A percentile compares a stretch with the other conserved stretches of the same genome.
Evolutionary conservation across 2,329 filamentous ascomycete species (phyloP).

Genomic region (Cytospora paraplurivora): DNA sequence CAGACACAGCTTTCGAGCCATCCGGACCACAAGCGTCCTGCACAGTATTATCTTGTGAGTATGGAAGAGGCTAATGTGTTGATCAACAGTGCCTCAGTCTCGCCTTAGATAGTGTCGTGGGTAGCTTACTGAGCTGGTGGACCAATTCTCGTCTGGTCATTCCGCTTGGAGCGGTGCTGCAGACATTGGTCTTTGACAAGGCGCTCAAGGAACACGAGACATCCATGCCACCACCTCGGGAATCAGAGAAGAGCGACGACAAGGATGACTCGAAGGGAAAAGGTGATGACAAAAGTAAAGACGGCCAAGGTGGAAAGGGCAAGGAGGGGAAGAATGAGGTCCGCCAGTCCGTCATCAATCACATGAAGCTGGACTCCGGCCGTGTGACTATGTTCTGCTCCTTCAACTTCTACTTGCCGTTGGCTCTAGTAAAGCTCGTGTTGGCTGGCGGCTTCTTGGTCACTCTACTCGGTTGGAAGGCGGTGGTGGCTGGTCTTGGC

Average conservation of each 20-base stretch:
- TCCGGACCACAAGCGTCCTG: background rate
- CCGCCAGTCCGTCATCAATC: conserved; percentile 41
- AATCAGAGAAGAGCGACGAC: conserved; percentile 27
- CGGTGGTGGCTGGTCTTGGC: conserved; percentile 37
- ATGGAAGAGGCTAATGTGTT: background rate
- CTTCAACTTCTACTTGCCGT: conserved; percentile 37
- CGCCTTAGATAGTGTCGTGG: conserved; percentile 37
- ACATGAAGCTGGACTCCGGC: conserved; percentile 41
- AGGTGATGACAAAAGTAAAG: conserved; percentile 13
- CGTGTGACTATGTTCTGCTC: conserved; percentile 30
- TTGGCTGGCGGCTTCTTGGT: conserved; percentile 38
- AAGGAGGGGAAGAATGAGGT: conserved; percentile 33
- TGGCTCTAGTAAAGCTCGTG: conserved; percentile 40
- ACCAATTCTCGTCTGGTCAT: conserved; percentile 39
- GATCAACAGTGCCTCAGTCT: conserved; percentile 32
- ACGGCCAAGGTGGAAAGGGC: conserved; percentile 15
- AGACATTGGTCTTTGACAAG: conserved; percentile 41
- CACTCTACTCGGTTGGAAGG: conserved; percentile 38
- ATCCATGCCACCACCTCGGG: conserved; percentile 31
- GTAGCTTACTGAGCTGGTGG: conserved; percentile 39
- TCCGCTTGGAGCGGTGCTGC: conserved; percentile 37
- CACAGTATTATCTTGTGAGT: background rate
- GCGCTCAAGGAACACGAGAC: conserved; percentile 40
- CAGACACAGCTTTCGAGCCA: background rate
- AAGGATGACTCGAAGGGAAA: conserved; percentile 18